phyloP scores from a whole-genome alignment of 345 rosid genomes.

The Eutrema yunnanense region DNA sequence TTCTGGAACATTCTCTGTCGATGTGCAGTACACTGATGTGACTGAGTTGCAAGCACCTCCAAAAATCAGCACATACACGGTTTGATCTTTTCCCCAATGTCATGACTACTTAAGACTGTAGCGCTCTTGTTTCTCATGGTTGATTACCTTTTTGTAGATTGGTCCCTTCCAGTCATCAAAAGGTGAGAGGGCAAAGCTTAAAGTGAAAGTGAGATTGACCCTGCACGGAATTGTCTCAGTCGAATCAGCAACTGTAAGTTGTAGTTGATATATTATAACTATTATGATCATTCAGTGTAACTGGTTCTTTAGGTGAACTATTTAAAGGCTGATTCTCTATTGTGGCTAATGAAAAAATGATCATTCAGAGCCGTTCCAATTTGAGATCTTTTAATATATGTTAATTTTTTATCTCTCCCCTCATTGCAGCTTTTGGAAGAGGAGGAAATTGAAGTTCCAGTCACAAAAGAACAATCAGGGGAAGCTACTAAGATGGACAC shows the following conservation, averaged over 20 bases:
- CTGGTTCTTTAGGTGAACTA: background rate
- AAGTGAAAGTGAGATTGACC: slow-evolving; percentile 81
- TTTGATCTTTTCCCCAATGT: slow-evolving; percentile 17
- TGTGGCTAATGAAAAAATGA: background rate
- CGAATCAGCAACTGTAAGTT: slow-evolving; percentile 81
- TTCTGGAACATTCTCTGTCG: slow-evolving; percentile 66
- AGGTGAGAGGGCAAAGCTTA: slow-evolving; percentile 74
- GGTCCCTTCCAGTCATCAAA: slow-evolving; percentile 85
- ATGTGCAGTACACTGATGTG: slow-evolving; percentile 68
- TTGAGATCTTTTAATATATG: background rate
- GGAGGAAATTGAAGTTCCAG: slow-evolving; percentile 83
- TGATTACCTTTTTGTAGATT: slow-evolving; percentile 43
- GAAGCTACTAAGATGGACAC: slow-evolving; percentile 75
- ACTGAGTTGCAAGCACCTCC: slow-evolving; percentile 59
- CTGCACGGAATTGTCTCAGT: slow-evolving; percentile 78
- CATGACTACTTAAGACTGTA: background rate
- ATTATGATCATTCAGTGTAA: background rate
- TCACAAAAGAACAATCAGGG: slow-evolving; percentile 47
- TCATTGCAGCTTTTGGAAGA: slow-evolving; percentile 79
- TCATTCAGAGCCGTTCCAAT: background rate
- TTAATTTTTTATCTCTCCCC: background rate
- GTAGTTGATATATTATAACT: background rate
- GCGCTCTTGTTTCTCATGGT: slow-evolving; percentile 13
- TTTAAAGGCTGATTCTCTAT: background rate
- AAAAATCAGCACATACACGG: slow-evolving; percentile 82